Base-by-base conservation (phyloP, 2,329 filamentous ascomycete species). In the Alternaria triticimaculans region DNA sequence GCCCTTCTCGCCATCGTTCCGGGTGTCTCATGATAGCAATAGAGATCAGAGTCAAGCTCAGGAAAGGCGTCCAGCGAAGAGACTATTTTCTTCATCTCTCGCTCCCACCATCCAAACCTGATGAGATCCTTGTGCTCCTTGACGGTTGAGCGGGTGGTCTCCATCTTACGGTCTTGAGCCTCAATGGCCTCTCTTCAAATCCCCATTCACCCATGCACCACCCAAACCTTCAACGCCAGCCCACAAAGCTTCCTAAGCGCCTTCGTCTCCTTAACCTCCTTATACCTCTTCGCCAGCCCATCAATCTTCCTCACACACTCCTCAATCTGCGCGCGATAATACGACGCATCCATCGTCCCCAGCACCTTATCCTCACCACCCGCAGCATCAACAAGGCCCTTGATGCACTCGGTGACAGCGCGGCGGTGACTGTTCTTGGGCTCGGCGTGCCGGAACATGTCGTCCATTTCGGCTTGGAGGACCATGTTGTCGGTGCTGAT, bases 191-290 rank as follows among this genome's bases (percentile, higher is more conserved):
- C 14, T 18, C 10, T 21, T 2, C 48, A 20, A 50, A 6, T 14
- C n/a, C 8, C 25, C 11, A 15, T 14, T 30, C 37, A 53, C 14
- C 37, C 58, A 57, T 61, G 30, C 11, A 57, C 3, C n/a, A 33
- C 33, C 58, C 58, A 61, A 11, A 61, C 46, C 45, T 41, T 61
- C 44, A 61, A 14, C 6, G 58, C 53, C 6, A 4, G 11, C n/a
- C 58, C 58, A 49, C 58, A 61, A 15, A 61, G 20, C 25, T 50
- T 61, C 30, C 26, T 56, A 1, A 61, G 53, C n/a, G 53, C 45
- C 33, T 45, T 30, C 12, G 33, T 61, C 12, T 61, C 58, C 23
- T 37, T 49, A 33, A 57, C 49, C 18, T 57, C 10, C 10, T 25
- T 33, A n/a, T 7, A 21, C 15, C 18, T 28, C 18, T 14, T 25